Percentiles rank a stretch among this genome's conserved stretches.
Evolutionary conservation across 2,329 filamentous ascomycete species (phyloP).

Genomic region (Aspergillus uvarum): DNA sequence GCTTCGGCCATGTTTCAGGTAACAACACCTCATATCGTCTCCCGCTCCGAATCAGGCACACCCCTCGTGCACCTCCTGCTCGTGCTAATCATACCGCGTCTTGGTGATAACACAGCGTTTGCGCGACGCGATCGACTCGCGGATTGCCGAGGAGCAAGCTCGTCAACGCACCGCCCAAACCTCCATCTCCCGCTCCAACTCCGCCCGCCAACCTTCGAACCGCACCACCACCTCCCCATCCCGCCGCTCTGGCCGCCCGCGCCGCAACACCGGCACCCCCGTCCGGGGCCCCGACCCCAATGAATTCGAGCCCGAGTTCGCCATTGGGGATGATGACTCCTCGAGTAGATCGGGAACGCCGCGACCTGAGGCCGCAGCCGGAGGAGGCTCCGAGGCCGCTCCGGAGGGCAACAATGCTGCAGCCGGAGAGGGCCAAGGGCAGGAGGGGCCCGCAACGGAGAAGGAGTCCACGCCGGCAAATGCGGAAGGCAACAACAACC

Average conservation of each 20-base stretch:
- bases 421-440: conserved; percentile 23
- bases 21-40: conserved; percentile 4
- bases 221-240: conserved; percentile 28
- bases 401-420: conserved; percentile 18
- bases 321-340: conserved; percentile 78
- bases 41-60: not conserved
- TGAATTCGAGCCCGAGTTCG: conserved; percentile 83
- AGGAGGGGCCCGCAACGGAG: conserved; percentile 19
- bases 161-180: conserved; percentile 61
- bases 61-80: not conserved
- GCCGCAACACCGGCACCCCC: conserved; percentile 39
- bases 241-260: conserved; percentile 31
- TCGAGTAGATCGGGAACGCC: conserved; percentile 64
- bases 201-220: conserved; percentile 38
- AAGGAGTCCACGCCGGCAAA: conserved; percentile 24
- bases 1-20: conserved; percentile 35
- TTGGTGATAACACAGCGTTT: conserved; percentile 59
- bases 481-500: conserved; percentile 18
- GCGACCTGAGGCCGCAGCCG: conserved; percentile 45
- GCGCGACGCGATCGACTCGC: conserved; percentile 79
- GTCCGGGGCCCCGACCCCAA: conserved; percentile 74
- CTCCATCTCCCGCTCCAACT: conserved; percentile 46
- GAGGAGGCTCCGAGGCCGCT: conserved; percentile 23
- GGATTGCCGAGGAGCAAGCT: conserved; percentile 88
- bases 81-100: not conserved